Evolutionary conservation across 1,284 basidiomycete genomes (phyloP).

Genomic region (Rhodotorula sp.): DNA sequence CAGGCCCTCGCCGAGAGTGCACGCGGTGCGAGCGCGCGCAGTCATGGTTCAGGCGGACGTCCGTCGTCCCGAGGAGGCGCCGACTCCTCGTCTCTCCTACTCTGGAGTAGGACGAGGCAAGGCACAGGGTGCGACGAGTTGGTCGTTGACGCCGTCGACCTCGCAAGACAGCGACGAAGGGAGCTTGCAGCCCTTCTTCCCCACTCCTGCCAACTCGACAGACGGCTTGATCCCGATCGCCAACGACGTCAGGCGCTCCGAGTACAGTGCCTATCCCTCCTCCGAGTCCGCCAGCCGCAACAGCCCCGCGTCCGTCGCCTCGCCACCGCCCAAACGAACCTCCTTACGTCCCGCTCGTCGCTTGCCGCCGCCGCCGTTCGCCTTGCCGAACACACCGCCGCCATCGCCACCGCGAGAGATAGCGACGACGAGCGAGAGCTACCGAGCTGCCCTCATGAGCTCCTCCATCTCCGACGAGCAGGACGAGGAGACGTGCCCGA

Average conservation of each 20-base stretch:
- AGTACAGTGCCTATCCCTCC: not conserved
- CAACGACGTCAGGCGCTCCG: not conserved
- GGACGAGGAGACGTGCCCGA: constrained; percentile 81
- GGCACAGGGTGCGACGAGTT: not conserved
- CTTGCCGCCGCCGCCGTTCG: not conserved
- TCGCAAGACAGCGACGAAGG: not conserved
- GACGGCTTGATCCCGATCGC: constrained; percentile 1
- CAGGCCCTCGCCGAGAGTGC: too few relatives aligned
- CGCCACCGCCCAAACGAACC: not conserved
- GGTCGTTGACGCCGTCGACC: not conserved
- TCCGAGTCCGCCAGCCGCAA: not conserved
- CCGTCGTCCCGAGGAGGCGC: not conserved
- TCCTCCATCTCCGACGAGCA: constrained; percentile 50
- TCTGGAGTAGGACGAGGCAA: not conserved
- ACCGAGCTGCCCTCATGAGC: constrained; percentile 4
- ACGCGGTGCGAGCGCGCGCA: too few relatives aligned
- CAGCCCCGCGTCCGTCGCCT: not conserved
- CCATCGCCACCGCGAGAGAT: not conserved
- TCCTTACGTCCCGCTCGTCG: not conserved
- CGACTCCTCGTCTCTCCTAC: not conserved
- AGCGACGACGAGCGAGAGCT: not conserved
- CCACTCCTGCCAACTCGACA: not conserved
- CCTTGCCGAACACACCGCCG: not conserved
- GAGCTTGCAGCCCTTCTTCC: not conserved
- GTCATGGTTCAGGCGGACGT: not conserved